Percentiles rank a stretch among this genome's conserved stretches.
Conservation (phyloP, 208 protist species). For the Wallacemonas sp. region DNA sequence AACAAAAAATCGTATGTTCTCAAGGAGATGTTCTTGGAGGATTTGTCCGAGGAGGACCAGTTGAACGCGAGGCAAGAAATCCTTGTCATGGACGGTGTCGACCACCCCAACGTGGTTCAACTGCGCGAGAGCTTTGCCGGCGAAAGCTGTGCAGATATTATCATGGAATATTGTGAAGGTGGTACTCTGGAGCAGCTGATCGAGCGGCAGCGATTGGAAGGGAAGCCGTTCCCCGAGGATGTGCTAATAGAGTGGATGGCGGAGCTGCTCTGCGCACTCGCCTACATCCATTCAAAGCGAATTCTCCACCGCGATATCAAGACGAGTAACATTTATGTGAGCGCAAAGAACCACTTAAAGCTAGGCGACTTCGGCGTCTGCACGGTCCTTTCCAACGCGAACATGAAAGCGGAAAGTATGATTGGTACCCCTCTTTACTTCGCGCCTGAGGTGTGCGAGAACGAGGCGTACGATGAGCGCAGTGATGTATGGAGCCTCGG, state of each 20-base stretch:
- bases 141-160: conserved; percentile 74
- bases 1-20: conserved; percentile 69
- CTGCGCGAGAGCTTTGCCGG: conserved; percentile 85
- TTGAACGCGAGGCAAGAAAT: conserved; percentile 83
- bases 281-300: conserved; percentile 83
- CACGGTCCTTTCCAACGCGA: conserved; percentile 63
- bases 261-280: conserved; percentile 80
- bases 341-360: conserved; percentile 88
- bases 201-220: conserved; percentile 64
- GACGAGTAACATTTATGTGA: conserved; percentile 92
- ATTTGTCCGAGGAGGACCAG: conserved; percentile 70
- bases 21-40: conserved; percentile 80
- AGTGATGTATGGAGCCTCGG: conserved; percentile 96
- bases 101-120: conserved; percentile 90
- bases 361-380: conserved; percentile 92
- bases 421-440: conserved; percentile 92
- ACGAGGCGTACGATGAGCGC: conserved; percentile 81
- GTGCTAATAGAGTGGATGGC: conserved; percentile 89
- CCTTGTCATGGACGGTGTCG: conserved; percentile 80
- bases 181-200: conserved; percentile 87
- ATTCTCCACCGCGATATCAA: conserved; percentile 94
- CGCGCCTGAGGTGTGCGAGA: conserved; percentile 90
- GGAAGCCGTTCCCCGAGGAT: conserved; percentile 59
- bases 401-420: conserved; percentile 70
- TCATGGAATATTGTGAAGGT: conserved; percentile 90